phyloP scores from a whole-genome alignment of 2,329 filamentous ascomycete genomes.

The Colletotrichum sp. region DNA sequence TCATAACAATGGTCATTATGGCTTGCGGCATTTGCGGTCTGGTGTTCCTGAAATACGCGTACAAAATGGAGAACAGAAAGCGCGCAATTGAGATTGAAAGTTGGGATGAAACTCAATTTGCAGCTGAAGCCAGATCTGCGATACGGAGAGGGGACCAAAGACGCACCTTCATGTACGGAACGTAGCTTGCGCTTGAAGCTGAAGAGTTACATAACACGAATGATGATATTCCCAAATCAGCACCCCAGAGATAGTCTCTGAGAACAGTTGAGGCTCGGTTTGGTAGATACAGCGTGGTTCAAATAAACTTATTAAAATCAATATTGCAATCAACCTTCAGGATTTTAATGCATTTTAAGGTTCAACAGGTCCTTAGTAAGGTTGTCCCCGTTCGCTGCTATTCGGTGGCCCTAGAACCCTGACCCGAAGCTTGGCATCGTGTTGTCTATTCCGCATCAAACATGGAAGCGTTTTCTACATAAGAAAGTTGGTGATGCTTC shows the following conservation, averaged over 20 bases:
- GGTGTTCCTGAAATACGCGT: slow-evolving; percentile 20
- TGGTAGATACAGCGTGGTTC: background rate
- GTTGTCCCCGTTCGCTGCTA: background rate
- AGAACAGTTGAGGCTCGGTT: background rate
- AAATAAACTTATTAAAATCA: background rate
- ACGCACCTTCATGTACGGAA: slow-evolving; percentile 4
- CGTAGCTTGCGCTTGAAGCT: background rate
- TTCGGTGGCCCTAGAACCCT: background rate
- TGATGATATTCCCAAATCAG: background rate
- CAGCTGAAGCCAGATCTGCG: background rate
- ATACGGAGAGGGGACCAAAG: slow-evolving; percentile 9
- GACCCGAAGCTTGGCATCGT: background rate
- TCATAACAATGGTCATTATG: slow-evolving; percentile 24
- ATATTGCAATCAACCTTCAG: background rate
- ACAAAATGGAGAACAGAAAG: slow-evolving; percentile 20
- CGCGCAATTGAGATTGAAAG: slow-evolving; percentile 9
- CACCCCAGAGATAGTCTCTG: background rate
- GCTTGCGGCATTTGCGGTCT: slow-evolving; percentile 19
- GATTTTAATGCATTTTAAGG: background rate
- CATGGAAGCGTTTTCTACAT: background rate
- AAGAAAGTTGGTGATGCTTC: background rate
- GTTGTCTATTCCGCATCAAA: background rate
- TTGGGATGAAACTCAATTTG: slow-evolving; percentile 19
- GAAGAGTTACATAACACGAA: background rate
- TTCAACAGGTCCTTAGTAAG: background rate